Conservation (phyloP, 768 basidiomycete species). For the Filobasidium wieringae region DNA sequence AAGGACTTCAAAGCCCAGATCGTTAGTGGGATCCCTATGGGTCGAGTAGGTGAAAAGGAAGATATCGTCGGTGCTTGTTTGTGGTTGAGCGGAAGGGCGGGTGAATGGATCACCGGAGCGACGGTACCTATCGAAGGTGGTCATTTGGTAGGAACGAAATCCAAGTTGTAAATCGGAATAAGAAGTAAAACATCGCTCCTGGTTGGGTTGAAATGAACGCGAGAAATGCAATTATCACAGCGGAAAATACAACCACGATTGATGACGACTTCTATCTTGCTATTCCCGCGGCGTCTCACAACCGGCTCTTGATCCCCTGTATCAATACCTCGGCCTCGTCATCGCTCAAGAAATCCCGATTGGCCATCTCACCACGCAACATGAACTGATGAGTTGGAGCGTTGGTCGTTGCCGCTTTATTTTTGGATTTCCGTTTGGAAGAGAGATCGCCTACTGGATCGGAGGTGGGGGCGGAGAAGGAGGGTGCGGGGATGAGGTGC, state of each 20-base stretch:
- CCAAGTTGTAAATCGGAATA: too few relatives aligned
- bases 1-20: slow-evolving; percentile 44
- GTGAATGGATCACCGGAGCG: slow-evolving; percentile 53
- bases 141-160: slow-evolving; percentile 41
- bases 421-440: background rate
- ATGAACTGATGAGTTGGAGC: slow-evolving; percentile 13
- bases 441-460: slow-evolving; percentile 1
- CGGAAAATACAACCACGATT: too few relatives aligned
- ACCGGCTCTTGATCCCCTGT: slow-evolving; percentile 14
- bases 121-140: slow-evolving; percentile 57
- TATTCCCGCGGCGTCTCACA: slow-evolving; percentile 1
- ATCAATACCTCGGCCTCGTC: slow-evolving; percentile 14
- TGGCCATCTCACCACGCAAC: slow-evolving; percentile 13
- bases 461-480: slow-evolving; percentile 1
- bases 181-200: too few relatives aligned
- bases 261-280: too few relatives aligned
- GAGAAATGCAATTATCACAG: too few relatives aligned
- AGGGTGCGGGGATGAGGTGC: slow-evolving; percentile 18
- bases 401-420: background rate
- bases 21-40: slow-evolving; percentile 44
- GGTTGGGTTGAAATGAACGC: too few relatives aligned
- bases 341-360: slow-evolving; percentile 15
- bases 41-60: slow-evolving; percentile 52
- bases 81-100: slow-evolving; percentile 53
- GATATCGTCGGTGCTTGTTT: slow-evolving; percentile 56